Evolutionary conservation across 1,284 basidiomycete genomes (phyloP), one percentile per base, ranked within the genome.

Genomic region (Neonothopanus nambi): DNA sequence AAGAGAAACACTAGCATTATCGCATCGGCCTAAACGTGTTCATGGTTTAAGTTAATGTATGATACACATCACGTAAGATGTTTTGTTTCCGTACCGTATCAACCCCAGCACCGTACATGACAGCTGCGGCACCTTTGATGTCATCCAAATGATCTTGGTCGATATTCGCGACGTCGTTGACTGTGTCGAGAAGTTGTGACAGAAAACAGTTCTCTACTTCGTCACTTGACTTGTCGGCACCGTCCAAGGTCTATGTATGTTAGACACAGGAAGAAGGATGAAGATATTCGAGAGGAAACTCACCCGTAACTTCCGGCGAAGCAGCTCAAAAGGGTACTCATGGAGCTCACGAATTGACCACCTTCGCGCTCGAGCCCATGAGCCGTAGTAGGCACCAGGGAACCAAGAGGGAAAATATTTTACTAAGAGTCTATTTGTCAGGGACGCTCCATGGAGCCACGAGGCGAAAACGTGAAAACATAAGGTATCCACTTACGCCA

Each of bases 381-480:
- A 42, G 12, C 61, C 62, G 39, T 64, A 65, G 52, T 59, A 58
- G 24, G 61, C 59, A 2, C 62, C 63, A 15, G 65, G 65, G 24
- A 67, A 63, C 62, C 63, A 67, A 1, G 61, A 61, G 9, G 63
- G 64, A 9, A 63, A 55, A 42, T 63, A 23, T 42, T 51, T 23
- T 11, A 65, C 64, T 65, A 54, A 15, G 4, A 5, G 5, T 40
- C 9, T 40, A 42, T 15, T 23, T 12, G 13, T 20, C 11, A 48
- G 13, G 13, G 4, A 23, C 33, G 42, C 18, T n/a, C n/a, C 30
- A n/a, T 15, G 28, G 12, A 21, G 28, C 55, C 42, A 35, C 56
- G 57, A 53, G 28, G n/a, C 6, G 21, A 15, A n/a, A 5, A 48
- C 2, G 20, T 12, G 21, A 21, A 48, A 18, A 45, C 4, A 11